phyloP scores from a whole-genome alignment of 352 stramenopile genomes.

The Pythium coloratum region DNA sequence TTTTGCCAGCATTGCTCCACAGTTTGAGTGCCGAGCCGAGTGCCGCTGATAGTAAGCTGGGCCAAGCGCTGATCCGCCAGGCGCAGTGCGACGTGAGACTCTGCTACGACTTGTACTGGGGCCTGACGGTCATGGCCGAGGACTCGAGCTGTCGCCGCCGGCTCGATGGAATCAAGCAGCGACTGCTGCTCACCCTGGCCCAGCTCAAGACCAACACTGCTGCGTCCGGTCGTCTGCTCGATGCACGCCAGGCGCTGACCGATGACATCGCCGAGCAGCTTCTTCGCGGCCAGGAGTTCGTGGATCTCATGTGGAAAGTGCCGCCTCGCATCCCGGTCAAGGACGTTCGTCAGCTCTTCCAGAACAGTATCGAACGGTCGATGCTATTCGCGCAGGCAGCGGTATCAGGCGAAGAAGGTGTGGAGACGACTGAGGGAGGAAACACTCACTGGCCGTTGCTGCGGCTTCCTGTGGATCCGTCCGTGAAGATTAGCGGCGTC shows the following conservation, averaged over 20 bases:
- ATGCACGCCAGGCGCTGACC: conserved; percentile 31
- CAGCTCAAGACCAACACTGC: conserved; percentile 61
- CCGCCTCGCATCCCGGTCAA: conserved; percentile 65
- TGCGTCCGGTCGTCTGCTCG: conserved; percentile 35
- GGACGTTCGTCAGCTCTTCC: conserved; percentile 52
- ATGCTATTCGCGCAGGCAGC: conserved; percentile 32
- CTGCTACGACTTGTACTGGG: conserved; percentile 87
- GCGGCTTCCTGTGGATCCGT: conserved; percentile 70
- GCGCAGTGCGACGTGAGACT: conserved; percentile 78
- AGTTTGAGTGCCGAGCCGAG: conserved; percentile 73
- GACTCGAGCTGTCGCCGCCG: conserved; percentile 73
- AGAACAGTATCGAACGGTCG: conserved; percentile 52
- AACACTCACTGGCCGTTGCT: conserved; percentile 34
- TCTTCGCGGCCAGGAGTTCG: conserved; percentile 81
- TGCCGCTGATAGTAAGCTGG: conserved; percentile 59
- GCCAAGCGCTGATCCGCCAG: conserved; percentile 67
- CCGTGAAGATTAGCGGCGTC: conserved; percentile 70
- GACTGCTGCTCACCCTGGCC: conserved; percentile 66
- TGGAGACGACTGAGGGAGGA: neutral
- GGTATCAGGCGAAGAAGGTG: neutral
- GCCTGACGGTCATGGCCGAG: conserved; percentile 78
- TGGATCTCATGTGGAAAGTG: conserved; percentile 83
- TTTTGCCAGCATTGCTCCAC: conserved; percentile 70
- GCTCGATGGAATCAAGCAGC: conserved; percentile 81
- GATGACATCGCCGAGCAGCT: conserved; percentile 77